A percentile compares a stretch with the other conserved stretches of the same genome.
Conservation (phyloP, 2,329 filamentous ascomycete species). For the Claviceps sp. region DNA sequence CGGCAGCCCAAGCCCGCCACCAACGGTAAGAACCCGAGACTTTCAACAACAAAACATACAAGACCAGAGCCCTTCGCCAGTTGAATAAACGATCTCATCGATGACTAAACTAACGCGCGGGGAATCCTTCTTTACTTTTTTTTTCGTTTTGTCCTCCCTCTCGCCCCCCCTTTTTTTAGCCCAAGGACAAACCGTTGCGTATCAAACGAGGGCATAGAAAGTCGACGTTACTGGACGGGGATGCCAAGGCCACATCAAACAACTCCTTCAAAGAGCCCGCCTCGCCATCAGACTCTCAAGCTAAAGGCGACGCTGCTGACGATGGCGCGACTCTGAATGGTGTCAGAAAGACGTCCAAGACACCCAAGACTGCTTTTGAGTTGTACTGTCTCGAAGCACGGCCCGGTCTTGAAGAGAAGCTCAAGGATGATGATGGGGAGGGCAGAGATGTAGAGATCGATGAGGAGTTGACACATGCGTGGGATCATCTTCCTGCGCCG, state of each 20-base stretch:
- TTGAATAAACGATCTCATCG: too few species aligned
- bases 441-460: conserved; percentile 27
- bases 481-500: conserved; percentile 37
- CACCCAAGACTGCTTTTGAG: conserved; percentile 36
- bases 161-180: conserved; percentile 31
- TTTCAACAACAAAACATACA: neutral
- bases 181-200: conserved; percentile 64
- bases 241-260: conserved; percentile 25
- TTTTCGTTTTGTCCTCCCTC: conserved; percentile 16
- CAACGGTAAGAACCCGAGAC: conserved; percentile 43
- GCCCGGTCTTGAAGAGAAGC: conserved; percentile 28
- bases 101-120: too few species aligned
- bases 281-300: conserved; percentile 26
- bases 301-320: conserved; percentile 12
- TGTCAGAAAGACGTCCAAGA: conserved; percentile 26
- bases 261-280: conserved; percentile 33
- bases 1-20: conserved; percentile 65
- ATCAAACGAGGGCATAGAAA: conserved; percentile 61
- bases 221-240: conserved; percentile 33
- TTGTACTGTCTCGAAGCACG: conserved; percentile 40
- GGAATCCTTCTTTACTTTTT: neutral
- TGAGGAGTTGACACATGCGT: conserved; percentile 40
- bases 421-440: conserved; percentile 23
- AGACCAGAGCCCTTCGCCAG: too few species aligned
- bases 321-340: conserved; percentile 23